A percentile compares a stretch with the other conserved stretches of the same genome.
Evolutionary conservation across 192 early-diverging fungal species (phyloP).

Genomic region (Mortierella claussenii): DNA sequence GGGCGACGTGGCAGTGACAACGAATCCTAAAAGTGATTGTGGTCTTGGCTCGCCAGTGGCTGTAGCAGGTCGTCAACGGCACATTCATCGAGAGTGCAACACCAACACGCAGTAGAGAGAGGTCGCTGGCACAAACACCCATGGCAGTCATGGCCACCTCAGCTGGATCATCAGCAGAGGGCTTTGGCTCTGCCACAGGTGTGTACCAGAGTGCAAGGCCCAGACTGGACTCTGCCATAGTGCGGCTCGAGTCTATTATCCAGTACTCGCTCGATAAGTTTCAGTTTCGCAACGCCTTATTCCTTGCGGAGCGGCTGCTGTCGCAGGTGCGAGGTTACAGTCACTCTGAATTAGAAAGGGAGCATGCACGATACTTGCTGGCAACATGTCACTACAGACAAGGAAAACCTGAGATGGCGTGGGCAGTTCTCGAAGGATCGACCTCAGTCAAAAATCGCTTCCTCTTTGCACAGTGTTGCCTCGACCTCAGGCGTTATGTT

Average conservation of each 20-base stretch:
- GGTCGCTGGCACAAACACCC: too few species aligned
- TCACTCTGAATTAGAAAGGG: slow-evolving; percentile 18
- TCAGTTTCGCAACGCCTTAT: slow-evolving; percentile 52
- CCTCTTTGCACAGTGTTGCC: slow-evolving; percentile 58
- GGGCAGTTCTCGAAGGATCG: slow-evolving; percentile 33
- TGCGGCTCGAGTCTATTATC: slow-evolving; percentile 42
- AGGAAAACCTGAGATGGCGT: slow-evolving; percentile 44
- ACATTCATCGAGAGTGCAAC: too few species aligned
- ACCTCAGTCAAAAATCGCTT: slow-evolving; percentile 32
- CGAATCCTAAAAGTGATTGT: too few species aligned
- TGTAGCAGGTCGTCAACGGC: too few species aligned
- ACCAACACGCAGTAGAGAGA: too few species aligned
- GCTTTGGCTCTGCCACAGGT: not conserved
- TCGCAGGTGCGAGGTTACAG: slow-evolving; percentile 10
- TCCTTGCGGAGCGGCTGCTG: slow-evolving; percentile 54
- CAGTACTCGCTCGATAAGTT: slow-evolving; percentile 54
- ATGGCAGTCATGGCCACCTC: slow-evolving; percentile 22
- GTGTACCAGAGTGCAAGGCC: not conserved
- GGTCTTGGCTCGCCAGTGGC: too few species aligned
- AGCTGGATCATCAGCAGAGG: slow-evolving; percentile 2
- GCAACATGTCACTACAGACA: slow-evolving; percentile 54
- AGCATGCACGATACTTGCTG: slow-evolving; percentile 48
- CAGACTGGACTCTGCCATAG: slow-evolving; percentile 13
- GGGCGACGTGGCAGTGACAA: too few species aligned
- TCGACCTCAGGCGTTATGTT: slow-evolving; percentile 48